Percentiles rank a stretch among this genome's conserved stretches.
Evolutionary conservation across 257 asterid genomes (phyloP).

Genomic region (Lantana camara): DNA sequence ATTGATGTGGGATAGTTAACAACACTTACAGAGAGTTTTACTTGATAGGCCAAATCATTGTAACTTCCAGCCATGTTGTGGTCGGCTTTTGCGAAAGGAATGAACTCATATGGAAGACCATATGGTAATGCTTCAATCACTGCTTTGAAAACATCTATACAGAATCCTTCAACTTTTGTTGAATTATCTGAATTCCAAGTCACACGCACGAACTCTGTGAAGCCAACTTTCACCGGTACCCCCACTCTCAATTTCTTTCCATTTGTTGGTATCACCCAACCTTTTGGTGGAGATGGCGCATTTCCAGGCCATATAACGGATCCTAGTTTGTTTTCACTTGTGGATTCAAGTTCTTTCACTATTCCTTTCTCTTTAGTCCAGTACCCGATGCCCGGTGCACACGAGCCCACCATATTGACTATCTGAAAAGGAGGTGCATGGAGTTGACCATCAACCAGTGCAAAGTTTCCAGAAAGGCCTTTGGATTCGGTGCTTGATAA

Average conservation of each 20-base stretch:
- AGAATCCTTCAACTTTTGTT: conserved; percentile 38
- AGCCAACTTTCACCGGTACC: conserved; percentile 43
- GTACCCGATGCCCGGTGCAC: conserved; percentile 34
- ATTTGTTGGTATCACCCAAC: conserved; percentile 58
- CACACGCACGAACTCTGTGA: conserved; percentile 43
- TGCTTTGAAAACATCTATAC: conserved; percentile 53
- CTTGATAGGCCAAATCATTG: conserved; percentile 41
- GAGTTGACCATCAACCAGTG: conserved; percentile 39
- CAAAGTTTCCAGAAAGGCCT: conserved; percentile 46
- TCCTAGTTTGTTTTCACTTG: conserved; percentile 22
- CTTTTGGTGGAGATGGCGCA: conserved; percentile 36
- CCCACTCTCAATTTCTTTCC: conserved; percentile 42
- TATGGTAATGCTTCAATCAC: conserved; percentile 47
- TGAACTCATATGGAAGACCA: conserved; percentile 43
- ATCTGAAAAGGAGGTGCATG: conserved; percentile 43
- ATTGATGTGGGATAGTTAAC: too few relatives aligned
- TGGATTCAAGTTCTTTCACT: conserved; percentile 23
- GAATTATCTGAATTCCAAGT: conserved; percentile 34
- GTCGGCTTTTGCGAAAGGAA: conserved; percentile 42
- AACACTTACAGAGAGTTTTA: conserved; percentile 40
- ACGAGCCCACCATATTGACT: conserved; percentile 41
- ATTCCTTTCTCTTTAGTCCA: conserved; percentile 41
- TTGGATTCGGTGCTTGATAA: conserved; percentile 27
- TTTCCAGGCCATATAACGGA: conserved; percentile 53
- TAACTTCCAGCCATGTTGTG: conserved; percentile 31